Conservation (phyloP, 192 early-diverging fungal genomes). For the Glomus cerebriforme region DNA sequence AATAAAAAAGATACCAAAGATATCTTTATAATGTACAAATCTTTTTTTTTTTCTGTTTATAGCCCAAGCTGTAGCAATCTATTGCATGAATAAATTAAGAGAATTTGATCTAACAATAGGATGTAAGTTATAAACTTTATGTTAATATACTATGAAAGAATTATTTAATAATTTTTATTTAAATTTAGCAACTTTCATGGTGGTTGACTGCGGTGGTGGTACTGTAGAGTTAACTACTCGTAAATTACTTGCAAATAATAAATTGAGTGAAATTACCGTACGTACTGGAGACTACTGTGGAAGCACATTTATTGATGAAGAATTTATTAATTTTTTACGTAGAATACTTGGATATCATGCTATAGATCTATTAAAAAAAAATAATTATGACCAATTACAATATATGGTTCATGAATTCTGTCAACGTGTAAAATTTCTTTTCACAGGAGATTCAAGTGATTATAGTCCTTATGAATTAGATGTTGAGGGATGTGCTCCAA, state of each 20-base stretch:
- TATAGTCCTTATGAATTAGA: not conserved
- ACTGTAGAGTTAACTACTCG: conserved; percentile 45
- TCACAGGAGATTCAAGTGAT: not conserved
- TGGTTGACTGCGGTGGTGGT: conserved; percentile 48
- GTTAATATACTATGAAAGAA: not conserved
- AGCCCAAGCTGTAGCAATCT: not conserved
- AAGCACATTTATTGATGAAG: conserved; percentile 45
- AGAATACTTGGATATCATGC: conserved; percentile 43
- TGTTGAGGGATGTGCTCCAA: not conserved
- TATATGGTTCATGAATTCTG: not conserved
- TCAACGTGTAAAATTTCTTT: not conserved
- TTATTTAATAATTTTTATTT: not conserved
- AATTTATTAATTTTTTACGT: conserved; percentile 45
- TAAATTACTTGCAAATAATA: conserved; percentile 5
- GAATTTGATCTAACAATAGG: not conserved
- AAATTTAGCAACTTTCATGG: conserved; percentile 37
- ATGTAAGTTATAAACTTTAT: not conserved
- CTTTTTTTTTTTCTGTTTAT: not conserved
- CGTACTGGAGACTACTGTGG: conserved; percentile 41
- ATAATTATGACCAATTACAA: conserved; percentile 17
- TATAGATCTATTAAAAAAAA: conserved; percentile 36
- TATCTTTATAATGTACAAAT: too few relatives aligned
- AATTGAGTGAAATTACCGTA: conserved; percentile 33
- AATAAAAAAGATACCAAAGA: too few relatives aligned
- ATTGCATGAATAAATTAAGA: not conserved